A percentile compares a stretch with the other conserved stretches of the same genome.
Evolutionary conservation across 108 stramenopile species (phyloP).

Genomic region (Pseudonitzschia delicatissima): DNA sequence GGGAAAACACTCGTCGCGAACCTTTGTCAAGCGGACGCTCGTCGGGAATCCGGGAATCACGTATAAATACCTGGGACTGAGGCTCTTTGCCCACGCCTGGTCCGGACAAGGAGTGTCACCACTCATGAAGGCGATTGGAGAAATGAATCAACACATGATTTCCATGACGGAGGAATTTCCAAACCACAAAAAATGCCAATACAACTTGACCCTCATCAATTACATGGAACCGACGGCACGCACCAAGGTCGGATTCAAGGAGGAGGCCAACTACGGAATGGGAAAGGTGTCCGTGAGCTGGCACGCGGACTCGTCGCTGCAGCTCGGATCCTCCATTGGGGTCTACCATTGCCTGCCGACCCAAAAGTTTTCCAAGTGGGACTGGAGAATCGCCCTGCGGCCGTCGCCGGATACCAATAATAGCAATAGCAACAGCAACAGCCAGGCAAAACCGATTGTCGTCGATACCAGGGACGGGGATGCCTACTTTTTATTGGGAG

Average conservation of each 20-base stretch:
- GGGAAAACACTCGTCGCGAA: conserved; percentile 65
- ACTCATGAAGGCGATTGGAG: conserved; percentile 38
- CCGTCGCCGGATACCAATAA: conserved; percentile 30
- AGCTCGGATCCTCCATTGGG: conserved; percentile 69
- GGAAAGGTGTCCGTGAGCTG: conserved; percentile 78
- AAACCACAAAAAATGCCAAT: conserved; percentile 22
- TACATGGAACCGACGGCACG: conserved; percentile 60
- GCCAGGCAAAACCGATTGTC: conserved; percentile 30
- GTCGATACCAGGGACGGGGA: conserved; percentile 56
- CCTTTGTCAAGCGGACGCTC: conserved; percentile 76
- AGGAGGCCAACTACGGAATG: conserved; percentile 46
- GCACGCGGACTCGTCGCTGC: conserved; percentile 87
- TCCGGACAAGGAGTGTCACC: conserved; percentile 23
- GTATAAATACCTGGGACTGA: conserved; percentile 90
- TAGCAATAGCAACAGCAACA: conserved; percentile 11
- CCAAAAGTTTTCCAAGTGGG: conserved; percentile 29
- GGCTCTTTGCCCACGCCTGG: conserved; percentile 92
- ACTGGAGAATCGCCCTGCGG: conserved; percentile 73
- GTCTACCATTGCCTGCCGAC: conserved; percentile 67
- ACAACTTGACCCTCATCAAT: conserved; percentile 85
- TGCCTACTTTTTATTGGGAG: conserved; percentile 84
- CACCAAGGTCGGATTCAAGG: conserved; percentile 50
- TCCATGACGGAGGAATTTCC: conserved; percentile 21
- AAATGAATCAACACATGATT: conserved; percentile 42
- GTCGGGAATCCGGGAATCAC: conserved; percentile 86